phyloP scores from a whole-genome alignment of 1,284 basidiomycete genomes.

The Trametes sp. region DNA sequence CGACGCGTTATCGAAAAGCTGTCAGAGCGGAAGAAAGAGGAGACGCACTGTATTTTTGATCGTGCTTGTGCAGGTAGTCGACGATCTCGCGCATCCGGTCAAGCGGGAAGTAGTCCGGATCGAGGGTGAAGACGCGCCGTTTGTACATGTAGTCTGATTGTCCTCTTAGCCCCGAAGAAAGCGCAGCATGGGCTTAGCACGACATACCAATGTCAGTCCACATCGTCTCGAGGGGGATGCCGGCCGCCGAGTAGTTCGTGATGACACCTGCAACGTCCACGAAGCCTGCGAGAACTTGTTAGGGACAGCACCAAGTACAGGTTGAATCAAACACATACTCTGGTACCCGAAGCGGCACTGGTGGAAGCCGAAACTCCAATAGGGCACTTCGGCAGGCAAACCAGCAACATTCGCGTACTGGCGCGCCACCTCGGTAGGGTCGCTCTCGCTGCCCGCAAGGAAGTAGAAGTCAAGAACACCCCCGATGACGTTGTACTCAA shows the following conservation, averaged over 20 bases:
- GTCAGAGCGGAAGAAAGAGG: background rate
- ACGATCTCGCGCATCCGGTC: slow-evolving; percentile 70
- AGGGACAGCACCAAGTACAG: background rate
- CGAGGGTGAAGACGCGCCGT: slow-evolving; percentile 72
- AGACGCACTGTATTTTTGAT: slow-evolving; percentile 63
- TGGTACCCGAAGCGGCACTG: slow-evolving; percentile 76
- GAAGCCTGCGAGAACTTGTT: slow-evolving; percentile 50
- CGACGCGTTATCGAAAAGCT: background rate
- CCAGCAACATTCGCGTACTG: slow-evolving; percentile 75
- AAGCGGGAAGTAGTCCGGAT: slow-evolving; percentile 73
- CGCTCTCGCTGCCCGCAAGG: slow-evolving; percentile 67
- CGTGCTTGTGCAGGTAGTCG: slow-evolving; percentile 60
- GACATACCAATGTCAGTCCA: slow-evolving; percentile 75
- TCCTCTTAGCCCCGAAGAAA: background rate
- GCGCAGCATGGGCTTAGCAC: background rate
- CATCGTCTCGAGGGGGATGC: slow-evolving; percentile 77
- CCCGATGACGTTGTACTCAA: slow-evolving; percentile 79
- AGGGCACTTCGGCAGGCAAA: slow-evolving; percentile 69
- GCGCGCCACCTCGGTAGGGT: slow-evolving; percentile 64
- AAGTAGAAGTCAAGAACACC: slow-evolving; percentile 81
- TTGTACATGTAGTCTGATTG: slow-evolving; percentile 73
- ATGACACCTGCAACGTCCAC: slow-evolving; percentile 69
- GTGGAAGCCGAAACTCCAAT: slow-evolving; percentile 76
- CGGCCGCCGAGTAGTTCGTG: slow-evolving; percentile 62
- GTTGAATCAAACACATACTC: slow-evolving; percentile 44